phyloP scores from a whole-genome alignment of 139 green algal species.

The Haematococcus lacustris region DNA sequence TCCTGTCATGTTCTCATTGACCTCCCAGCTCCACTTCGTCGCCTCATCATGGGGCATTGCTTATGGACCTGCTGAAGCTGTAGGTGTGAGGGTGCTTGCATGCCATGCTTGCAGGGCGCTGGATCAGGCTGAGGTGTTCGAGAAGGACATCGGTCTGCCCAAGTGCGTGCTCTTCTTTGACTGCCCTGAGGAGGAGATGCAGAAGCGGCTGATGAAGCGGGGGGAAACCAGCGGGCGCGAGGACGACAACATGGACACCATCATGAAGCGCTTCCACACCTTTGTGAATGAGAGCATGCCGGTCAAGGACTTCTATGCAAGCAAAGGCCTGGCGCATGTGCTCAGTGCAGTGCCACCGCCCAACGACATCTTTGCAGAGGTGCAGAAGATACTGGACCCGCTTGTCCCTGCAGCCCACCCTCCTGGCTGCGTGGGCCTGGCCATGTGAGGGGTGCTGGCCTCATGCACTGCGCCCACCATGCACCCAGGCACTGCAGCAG shows the following conservation, averaged over 20 bases:
- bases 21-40: no score
- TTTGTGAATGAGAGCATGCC: slow-evolving; percentile 67
- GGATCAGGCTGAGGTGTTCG: slow-evolving; percentile 71
- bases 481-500: no score
- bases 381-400: slow-evolving; percentile 14
- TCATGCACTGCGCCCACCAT: no score
- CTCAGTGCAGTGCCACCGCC: slow-evolving; percentile 21
- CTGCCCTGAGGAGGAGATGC: slow-evolving; percentile 65
- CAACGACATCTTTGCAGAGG: slow-evolving; percentile 22
- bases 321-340: slow-evolving; percentile 10
- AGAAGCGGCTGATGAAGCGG: slow-evolving; percentile 77
- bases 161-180: slow-evolving; percentile 36
- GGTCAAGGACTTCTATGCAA: slow-evolving; percentile 74
- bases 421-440: not conserved
- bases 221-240: slow-evolving; percentile 78
- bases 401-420: not conserved
- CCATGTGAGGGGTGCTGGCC: no score
- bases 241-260: slow-evolving; percentile 93
- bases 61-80: no score
- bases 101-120: slow-evolving; percentile 52
- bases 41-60: no score
- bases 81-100: no score
- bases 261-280: slow-evolving; percentile 89
- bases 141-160: slow-evolving; percentile 41
- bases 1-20: no score